These are phyloP conservation scores for Hyparrhenia diplandra DNA, from an alignment of 176 grass and related monocot species.

Conservation along the genomic window DNA sequence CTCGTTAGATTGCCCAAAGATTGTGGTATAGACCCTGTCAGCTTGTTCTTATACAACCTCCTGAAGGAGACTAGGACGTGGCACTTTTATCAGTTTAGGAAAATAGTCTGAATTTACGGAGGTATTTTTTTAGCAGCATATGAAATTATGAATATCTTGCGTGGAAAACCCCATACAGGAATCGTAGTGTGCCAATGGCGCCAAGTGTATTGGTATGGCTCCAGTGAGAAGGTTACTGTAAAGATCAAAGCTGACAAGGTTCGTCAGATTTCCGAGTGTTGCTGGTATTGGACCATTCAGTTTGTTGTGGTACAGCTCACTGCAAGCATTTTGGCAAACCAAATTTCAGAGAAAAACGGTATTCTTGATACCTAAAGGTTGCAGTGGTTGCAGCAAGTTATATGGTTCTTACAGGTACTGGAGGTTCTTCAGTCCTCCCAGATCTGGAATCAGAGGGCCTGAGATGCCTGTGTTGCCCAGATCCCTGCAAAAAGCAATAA, in stretches of 20 bases:
- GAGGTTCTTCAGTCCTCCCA: constrained; percentile 39
- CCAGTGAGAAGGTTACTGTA: constrained; percentile 11
- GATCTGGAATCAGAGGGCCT: constrained; percentile 25
- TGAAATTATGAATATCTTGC: neutral
- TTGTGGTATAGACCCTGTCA: constrained; percentile 16
- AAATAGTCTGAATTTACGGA: neutral
- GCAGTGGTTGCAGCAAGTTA: neutral
- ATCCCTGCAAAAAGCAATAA: constrained; percentile 30
- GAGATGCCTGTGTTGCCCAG: constrained; percentile 26
- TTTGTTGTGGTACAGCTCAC: neutral
- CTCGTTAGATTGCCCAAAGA: constrained; percentile 26
- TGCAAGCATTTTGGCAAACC: neutral
- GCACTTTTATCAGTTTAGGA: neutral
- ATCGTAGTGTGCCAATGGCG: neutral
- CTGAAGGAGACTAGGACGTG: constrained; percentile 1
- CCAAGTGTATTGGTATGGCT: constrained; percentile 23
- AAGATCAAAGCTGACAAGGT: constrained; percentile 25
- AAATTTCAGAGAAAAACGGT: neutral
- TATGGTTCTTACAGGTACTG: constrained; percentile 21
- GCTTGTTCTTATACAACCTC: constrained; percentile 28
- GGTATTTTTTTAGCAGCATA: neutral
- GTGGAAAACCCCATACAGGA: neutral
- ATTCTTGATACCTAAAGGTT: neutral
- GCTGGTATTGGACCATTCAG: constrained; percentile 7
- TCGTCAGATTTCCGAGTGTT: neutral